phyloP scores from a whole-genome alignment of 192 early-diverging fungal species.

The Rhizoclosmatium globosum region DNA sequence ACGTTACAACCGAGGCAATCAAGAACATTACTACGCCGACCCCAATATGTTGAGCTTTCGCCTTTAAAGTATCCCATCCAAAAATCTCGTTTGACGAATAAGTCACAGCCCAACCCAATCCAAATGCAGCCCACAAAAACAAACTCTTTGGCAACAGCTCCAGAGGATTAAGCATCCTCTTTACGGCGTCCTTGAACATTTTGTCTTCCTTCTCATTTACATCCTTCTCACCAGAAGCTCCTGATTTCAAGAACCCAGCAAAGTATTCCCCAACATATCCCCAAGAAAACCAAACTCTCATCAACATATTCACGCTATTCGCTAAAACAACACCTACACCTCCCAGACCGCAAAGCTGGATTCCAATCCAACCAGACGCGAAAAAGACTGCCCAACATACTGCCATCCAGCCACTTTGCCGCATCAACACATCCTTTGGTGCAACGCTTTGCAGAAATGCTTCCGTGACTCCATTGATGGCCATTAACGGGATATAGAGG shows the following conservation, averaged over 20 bases:
- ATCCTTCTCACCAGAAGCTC: neutral
- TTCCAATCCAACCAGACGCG: slow-evolving; percentile 51
- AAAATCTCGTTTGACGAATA: slow-evolving; percentile 56
- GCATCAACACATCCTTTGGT: slow-evolving; percentile 62
- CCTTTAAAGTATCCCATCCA: slow-evolving; percentile 61
- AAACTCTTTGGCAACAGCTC: slow-evolving; percentile 52
- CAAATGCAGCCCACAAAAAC: slow-evolving; percentile 56
- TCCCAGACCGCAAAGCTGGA: slow-evolving; percentile 62
- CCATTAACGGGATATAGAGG: slow-evolving; percentile 92
- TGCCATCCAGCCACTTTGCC: slow-evolving; percentile 79
- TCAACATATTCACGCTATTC: slow-evolving; percentile 84
- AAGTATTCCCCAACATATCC: slow-evolving; percentile 72
- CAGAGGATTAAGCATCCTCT: slow-evolving; percentile 18
- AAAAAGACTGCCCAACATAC: slow-evolving; percentile 77
- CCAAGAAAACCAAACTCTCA: slow-evolving; percentile 80
- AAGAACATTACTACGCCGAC: slow-evolving; percentile 60
- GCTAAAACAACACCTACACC: slow-evolving; percentile 83
- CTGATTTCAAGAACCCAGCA: neutral
- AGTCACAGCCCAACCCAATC: slow-evolving; percentile 60
- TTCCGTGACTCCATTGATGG: slow-evolving; percentile 94
- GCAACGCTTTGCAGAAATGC: slow-evolving; percentile 92
- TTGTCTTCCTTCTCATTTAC: neutral
- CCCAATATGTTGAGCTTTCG: slow-evolving; percentile 62
- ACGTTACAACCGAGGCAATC: slow-evolving; percentile 52
- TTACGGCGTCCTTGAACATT: neutral